Conservation (phyloP, 2,329 filamentous ascomycete genomes). For the Ophiostoma sp. region DNA sequence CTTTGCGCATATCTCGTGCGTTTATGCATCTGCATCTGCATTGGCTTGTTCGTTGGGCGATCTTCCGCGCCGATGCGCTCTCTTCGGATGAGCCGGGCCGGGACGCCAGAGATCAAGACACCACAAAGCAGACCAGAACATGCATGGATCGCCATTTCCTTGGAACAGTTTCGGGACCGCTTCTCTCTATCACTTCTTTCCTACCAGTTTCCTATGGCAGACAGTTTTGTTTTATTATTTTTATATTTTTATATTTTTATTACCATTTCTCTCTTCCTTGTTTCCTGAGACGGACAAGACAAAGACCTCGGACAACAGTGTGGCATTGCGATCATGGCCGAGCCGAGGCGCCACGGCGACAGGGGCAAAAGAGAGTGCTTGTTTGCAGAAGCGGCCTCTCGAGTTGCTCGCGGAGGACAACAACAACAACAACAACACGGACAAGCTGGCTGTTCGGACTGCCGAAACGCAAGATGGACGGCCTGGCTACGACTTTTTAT, state of each 20-base stretch:
- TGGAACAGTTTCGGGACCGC: not conserved
- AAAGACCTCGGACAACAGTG: not conserved
- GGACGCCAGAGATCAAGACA: not conserved
- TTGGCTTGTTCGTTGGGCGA: not conserved
- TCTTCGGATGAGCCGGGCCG: not conserved
- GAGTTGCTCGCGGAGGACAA: slow-evolving; percentile 8
- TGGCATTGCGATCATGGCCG: not conserved
- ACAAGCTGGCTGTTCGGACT: not conserved
- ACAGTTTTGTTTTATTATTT: not conserved
- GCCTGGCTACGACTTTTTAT: slow-evolving; percentile 4
- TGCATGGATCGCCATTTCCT: not conserved
- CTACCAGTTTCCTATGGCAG: not conserved
- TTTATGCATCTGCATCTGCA: not conserved
- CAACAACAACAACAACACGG: not conserved
- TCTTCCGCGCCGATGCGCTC: not conserved
- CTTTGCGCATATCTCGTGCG: not conserved
- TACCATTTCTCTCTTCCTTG: not conserved
- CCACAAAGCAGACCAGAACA: not conserved
- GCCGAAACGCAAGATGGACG: not conserved
- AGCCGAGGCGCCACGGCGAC: slow-evolving; percentile 4
- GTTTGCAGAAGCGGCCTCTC: not conserved
- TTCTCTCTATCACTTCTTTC: not conserved
- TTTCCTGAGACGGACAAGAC: slow-evolving; percentile 14
- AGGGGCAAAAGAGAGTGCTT: slow-evolving; percentile 1
- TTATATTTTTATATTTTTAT: not conserved